These are phyloP conservation scores for Ananas comosus DNA, from an alignment of 176 grass and related monocot species.

Conservation along the genomic window DNA sequence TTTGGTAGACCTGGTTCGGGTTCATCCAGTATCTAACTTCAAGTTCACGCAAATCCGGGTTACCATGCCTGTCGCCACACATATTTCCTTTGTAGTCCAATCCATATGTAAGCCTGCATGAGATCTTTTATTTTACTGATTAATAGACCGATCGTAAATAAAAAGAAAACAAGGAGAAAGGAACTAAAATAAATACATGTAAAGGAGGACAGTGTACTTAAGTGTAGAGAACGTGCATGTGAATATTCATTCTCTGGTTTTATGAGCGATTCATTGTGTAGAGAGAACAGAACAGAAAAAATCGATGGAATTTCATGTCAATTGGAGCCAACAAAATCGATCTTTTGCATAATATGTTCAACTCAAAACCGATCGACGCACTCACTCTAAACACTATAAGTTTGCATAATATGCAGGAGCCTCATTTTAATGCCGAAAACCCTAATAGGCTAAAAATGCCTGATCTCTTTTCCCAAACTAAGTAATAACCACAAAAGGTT, in stretches of 20 bases:
- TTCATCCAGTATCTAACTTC: slow-evolving; percentile 87
- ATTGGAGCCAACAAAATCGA: background rate
- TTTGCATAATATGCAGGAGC: background rate
- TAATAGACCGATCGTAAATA: background rate
- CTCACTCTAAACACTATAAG: background rate
- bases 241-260: no score
- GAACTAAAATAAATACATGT: no score
- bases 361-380: background rate
- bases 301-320: background rate
- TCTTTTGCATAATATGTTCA: background rate
- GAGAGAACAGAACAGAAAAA: no score
- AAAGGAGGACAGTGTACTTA: no score
- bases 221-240: no score
- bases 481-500: background rate
- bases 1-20: slow-evolving; percentile 93
- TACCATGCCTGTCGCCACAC: slow-evolving; percentile 57
- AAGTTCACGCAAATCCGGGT: slow-evolving; percentile 62
- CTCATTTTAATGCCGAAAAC: background rate
- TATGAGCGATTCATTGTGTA: no score
- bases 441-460: background rate
- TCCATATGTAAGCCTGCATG: slow-evolving; percentile 69
- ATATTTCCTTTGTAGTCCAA: slow-evolving; percentile 95
- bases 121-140: background rate
- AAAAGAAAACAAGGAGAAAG: background rate
- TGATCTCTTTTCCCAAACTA: background rate